Base-by-base conservation (phyloP, 805 yeast species). In the Saturnispora bothae region DNA sequence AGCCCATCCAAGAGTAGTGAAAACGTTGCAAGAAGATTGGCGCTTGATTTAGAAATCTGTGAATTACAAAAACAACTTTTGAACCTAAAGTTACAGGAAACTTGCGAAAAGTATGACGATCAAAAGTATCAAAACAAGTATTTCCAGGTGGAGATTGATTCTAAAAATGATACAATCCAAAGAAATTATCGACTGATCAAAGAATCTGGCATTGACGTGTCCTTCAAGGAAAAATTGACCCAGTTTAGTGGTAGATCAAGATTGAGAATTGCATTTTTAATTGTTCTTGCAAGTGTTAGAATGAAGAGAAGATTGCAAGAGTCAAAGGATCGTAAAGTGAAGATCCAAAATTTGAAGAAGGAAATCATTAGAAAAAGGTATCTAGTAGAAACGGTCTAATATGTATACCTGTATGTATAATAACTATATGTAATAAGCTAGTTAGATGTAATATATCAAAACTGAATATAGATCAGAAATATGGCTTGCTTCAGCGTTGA, bases 11-110 rank as follows among this genome's bases (percentile, higher is more conserved):
- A 39, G n/a, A 29, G 37, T 17, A 33, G 42, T 7, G 31, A 25
- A 8, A 23, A 17, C 4, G 18, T 38, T 14, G 23, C 33, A 16
- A 15, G 18, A 12, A 32, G 28, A 12, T 18, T 25, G 9, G 28
- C 34, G 22, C 33, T 20, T 13, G 46, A 40, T 15, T 8, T 52
- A 15, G 49, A 44, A 15, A 46, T 60, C 12, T 50, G 63, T 25
- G 62, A 63, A 32, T 58, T 59, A 34, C 72, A 71, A 49, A 54
- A 64, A 43, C 64, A 64, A 25, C 62, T 68, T 39, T 68, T 65
- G 51, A 65, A 59, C 45, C 65, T 73, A 37, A 69, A 66, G 46
- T 55, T 71, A 33, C 64, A 64, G 33, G 75, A 73, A 40, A 51
- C 65, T 37, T 57, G 61, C 34, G 56, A 59, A 31, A 42, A 48